Evolutionary conservation across 2,329 filamentous ascomycete genomes (phyloP), one percentile per base, ranked within the genome.

Genomic region (Gaeumannomyces sp.): DNA sequence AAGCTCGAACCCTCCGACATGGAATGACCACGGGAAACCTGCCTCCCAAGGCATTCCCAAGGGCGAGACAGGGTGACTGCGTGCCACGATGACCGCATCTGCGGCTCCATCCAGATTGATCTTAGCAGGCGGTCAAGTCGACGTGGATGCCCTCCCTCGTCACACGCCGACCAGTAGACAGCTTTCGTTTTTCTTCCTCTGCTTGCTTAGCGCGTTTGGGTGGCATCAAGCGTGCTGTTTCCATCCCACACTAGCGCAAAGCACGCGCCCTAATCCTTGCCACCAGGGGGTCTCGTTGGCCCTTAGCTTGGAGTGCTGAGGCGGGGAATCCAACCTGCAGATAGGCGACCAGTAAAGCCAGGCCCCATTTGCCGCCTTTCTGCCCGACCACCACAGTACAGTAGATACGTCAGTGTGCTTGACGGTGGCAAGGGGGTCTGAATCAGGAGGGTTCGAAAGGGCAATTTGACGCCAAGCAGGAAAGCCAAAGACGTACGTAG

Each of bases 401-500:
- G 38, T 16, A 19, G 13, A 16, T 19, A 25, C n/a, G 45, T 53
- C 22, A 53, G 7, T 53, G 8, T n/a, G 45, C 45, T 53, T 25
- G 8, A 25, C 45, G 8, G n/a, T 53, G n/a, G 19, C 22, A 53
- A 50, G 45, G 19, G 5, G 6, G 16, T 3, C 14, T 2, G 19
- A n/a, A 25, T 4, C 4, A 10, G 8, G 45, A 53, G 45, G 7
- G 10, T 4, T 53, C 45, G n/a, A 53, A 53, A n/a, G 19, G 22
- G 22, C 45, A 25, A 16, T n/a, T 50, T 50, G n/a, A 16, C 19
- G 45, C 45, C 19, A 53, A 53, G 19, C 45, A 14, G 7, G 5
- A 53, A 53, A 53, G n/a, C 45, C 45, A 53, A 53, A 53, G 45
- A 53, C 45, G 45, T 53, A n/a, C n/a, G n/a, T n/a, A n/a, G n/a